Evolutionary conservation across 495 filamentous ascomycete species (phyloP).

Genomic region (Tuber magnatum): DNA sequence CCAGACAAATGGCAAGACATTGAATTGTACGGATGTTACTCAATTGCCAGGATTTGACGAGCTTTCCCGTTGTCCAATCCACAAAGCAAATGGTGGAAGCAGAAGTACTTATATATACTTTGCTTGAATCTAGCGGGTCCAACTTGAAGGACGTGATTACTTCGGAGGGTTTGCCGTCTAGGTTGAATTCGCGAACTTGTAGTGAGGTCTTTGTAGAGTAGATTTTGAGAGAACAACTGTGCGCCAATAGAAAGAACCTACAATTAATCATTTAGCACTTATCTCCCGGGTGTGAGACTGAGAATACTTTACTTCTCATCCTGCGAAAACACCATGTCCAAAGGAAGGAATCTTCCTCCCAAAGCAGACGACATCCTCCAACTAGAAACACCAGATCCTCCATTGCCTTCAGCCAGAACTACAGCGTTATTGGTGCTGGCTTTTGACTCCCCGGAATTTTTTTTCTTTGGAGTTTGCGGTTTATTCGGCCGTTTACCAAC

Average conservation of each 20-base stretch:
- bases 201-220: conserved; percentile 76
- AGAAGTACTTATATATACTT: conserved; percentile 63
- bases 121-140: conserved; percentile 52
- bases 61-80: conserved; percentile 63
- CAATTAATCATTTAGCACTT: conserved; percentile 37
- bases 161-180: conserved; percentile 36
- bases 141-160: conserved; percentile 52
- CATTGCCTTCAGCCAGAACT: background rate
- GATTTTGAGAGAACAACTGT: conserved; percentile 60
- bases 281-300: conserved; percentile 5
- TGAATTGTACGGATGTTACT: conserved; percentile 41
- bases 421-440: background rate
- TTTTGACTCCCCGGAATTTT: background rate
- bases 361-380: conserved; percentile 46
- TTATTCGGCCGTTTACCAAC: conserved; percentile 16
- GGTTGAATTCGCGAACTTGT: conserved; percentile 56
- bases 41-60: conserved; percentile 48
- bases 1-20: conserved; percentile 27
- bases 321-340: conserved; percentile 68
- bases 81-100: conserved; percentile 60
- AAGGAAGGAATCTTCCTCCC: conserved; percentile 61
- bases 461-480: conserved; percentile 6
- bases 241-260: conserved; percentile 64
- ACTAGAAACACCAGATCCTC: background rate
- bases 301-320: conserved; percentile 65